Percentiles rank a stretch among this genome's conserved stretches.
Conservation (phyloP, 2,329 filamentous ascomycete genomes). For the Cytospora chrysosperma region DNA sequence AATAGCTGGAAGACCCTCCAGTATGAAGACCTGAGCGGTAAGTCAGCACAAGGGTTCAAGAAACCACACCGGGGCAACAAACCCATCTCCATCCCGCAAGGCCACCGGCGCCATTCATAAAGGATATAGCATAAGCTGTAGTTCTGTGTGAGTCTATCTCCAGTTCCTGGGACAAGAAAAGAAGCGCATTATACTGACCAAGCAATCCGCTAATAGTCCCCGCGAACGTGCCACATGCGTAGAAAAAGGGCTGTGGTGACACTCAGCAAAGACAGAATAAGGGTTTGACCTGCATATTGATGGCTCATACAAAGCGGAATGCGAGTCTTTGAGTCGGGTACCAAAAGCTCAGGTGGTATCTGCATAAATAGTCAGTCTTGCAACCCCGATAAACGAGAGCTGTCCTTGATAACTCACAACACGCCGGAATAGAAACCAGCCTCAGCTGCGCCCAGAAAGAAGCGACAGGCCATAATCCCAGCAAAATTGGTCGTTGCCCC, state of each 20-base stretch:
- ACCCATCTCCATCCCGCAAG: slow-evolving; percentile 32
- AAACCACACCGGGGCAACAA: neutral
- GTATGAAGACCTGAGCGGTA: slow-evolving; percentile 28
- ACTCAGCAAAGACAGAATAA: neutral
- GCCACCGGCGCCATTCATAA: slow-evolving; percentile 29
- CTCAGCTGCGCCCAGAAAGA: slow-evolving; percentile 32
- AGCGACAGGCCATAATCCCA: slow-evolving; percentile 31
- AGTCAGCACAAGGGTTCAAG: neutral
- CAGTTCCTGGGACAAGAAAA: neutral
- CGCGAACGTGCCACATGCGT: slow-evolving; percentile 35
- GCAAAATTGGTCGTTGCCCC: slow-evolving; percentile 29
- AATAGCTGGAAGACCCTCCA: slow-evolving; percentile 31
- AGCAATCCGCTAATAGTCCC: slow-evolving; percentile 34
- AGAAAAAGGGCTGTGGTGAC: slow-evolving; percentile 31
- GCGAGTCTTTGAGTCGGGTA: slow-evolving; percentile 34
- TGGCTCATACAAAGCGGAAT: slow-evolving; percentile 31
- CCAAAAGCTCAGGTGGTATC: slow-evolving; percentile 34
- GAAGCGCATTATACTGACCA: slow-evolving; percentile 9
- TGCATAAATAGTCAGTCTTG: neutral
- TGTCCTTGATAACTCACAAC: slow-evolving; percentile 10
- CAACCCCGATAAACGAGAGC: no score
- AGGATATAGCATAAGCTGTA: slow-evolving; percentile 31
- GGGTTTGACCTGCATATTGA: no score
- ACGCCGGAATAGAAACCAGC: slow-evolving; percentile 34
- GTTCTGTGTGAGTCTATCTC: neutral